Evolutionary conservation across 2,329 filamentous ascomycete species (phyloP).

Genomic region (Salinomyces thailandicus): DNA sequence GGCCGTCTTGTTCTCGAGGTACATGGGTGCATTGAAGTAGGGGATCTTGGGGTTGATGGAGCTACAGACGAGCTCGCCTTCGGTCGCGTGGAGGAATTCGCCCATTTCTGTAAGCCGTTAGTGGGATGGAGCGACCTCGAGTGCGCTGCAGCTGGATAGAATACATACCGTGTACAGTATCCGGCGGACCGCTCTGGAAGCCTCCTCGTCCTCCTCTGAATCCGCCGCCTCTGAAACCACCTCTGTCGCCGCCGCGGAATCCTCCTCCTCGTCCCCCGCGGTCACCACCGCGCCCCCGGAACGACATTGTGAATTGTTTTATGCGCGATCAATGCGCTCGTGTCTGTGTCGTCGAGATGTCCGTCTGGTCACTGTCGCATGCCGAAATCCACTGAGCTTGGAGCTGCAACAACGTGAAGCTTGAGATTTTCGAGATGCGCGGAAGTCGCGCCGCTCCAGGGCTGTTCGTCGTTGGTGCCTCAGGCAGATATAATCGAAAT

Average conservation of each 20-base stretch:
- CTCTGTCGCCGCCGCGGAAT: constrained; percentile 14
- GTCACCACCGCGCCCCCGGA: constrained; percentile 14
- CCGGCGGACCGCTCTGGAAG: constrained; percentile 34
- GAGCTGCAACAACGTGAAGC: constrained; percentile 1
- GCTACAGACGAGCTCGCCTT: constrained; percentile 96
- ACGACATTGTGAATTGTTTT: constrained; percentile 13
- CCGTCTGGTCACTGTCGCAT: too few relatives aligned
- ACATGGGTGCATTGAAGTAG: constrained; percentile 98
- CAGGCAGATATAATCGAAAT: too few relatives aligned
- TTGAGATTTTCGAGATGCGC: neutral
- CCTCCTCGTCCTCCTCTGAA: constrained; percentile 22
- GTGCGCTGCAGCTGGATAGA: too few relatives aligned
- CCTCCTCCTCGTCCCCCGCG: constrained; percentile 15
- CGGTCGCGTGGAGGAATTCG: constrained; percentile 83
- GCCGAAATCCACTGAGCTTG: constrained; percentile 2
- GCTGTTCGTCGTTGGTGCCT: too few relatives aligned
- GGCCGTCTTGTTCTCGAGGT: constrained; percentile 88
- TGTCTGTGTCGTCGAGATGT: too few relatives aligned
- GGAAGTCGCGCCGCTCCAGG: neutral
- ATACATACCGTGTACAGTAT: constrained; percentile 32
- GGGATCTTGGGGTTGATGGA: constrained; percentile 92
- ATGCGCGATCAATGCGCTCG: neutral
- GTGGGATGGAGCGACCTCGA: neutral
- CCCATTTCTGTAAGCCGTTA: constrained; percentile 59
- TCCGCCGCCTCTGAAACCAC: constrained; percentile 20